Conservation (phyloP, 2,329 filamentous ascomycete species). For the Microdochium bolleyi region DNA sequence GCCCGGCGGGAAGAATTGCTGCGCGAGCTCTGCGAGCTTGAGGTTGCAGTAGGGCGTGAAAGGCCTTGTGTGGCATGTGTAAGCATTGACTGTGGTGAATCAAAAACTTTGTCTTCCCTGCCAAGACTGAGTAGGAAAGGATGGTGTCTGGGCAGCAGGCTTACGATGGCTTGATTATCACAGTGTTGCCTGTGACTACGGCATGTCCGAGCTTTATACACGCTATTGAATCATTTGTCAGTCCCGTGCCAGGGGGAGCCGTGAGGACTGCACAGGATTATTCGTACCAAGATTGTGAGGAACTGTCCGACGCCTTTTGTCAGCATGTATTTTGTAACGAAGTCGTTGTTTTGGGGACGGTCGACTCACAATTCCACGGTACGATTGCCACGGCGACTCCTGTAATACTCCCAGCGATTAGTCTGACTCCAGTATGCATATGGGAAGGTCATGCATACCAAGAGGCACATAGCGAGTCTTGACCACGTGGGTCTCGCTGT, state of each 20-base stretch:
- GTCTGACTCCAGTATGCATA: neutral
- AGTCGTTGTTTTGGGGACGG: too few species aligned
- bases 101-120: too few species aligned
- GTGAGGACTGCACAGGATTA: too few species aligned
- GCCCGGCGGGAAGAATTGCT: conserved; percentile 57
- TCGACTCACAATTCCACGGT: conserved; percentile 53
- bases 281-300: too few species aligned
- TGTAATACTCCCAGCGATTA: too few species aligned
- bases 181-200: neutral
- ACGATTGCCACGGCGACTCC: conserved; percentile 39
- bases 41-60: neutral
- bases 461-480: conserved; percentile 28
- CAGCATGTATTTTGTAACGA: too few species aligned
- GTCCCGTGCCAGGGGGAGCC: too few species aligned
- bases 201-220: conserved; percentile 9
- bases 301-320: too few species aligned
- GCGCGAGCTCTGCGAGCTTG: conserved; percentile 40
- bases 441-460: neutral
- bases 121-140: too few species aligned
- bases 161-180: conserved; percentile 26
- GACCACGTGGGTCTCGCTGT: conserved; percentile 23
- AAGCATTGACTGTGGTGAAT: too few species aligned
- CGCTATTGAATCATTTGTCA: conserved; percentile 34
- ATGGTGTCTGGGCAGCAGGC: conserved; percentile 45
- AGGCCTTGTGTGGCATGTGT: too few species aligned